Percentiles rank a stretch among this genome's conserved stretches.
Conservation (phyloP, 176 grass and related monocot species). For the Zoysia japonica region DNA sequence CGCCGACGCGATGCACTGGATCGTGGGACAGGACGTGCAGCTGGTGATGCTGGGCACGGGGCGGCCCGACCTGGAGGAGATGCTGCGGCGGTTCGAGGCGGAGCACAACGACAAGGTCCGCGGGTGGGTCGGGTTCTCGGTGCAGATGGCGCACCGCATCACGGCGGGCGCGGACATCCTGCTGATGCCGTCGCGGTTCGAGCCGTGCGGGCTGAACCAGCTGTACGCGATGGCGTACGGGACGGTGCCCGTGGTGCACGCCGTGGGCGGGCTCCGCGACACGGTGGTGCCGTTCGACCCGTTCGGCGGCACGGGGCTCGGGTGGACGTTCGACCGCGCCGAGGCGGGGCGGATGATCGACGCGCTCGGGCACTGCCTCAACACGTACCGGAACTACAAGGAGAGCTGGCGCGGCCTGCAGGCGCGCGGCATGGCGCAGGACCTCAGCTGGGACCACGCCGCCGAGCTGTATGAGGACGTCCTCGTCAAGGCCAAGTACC, state of each 20-base stretch:
- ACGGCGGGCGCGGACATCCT: slow-evolving; percentile 72
- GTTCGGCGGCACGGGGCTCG: slow-evolving; percentile 51
- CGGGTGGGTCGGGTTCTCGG: slow-evolving; percentile 84
- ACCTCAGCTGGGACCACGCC: slow-evolving; percentile 90
- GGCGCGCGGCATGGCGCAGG: slow-evolving; percentile 72
- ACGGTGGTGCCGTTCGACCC: slow-evolving; percentile 82
- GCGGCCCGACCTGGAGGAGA: slow-evolving; percentile 70
- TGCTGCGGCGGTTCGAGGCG: slow-evolving; percentile 56
- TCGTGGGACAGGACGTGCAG: slow-evolving; percentile 80
- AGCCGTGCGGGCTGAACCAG: slow-evolving; percentile 97
- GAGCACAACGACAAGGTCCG: slow-evolving; percentile 67
- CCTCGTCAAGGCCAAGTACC: slow-evolving; percentile 93
- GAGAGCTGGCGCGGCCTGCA: slow-evolving; percentile 78
- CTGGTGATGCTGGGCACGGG: slow-evolving; percentile 81
- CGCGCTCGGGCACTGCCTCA: slow-evolving; percentile 74
- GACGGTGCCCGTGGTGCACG: slow-evolving; percentile 87
- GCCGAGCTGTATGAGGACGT: slow-evolving; percentile 84
- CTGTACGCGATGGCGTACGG: slow-evolving; percentile 92
- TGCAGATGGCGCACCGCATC: slow-evolving; percentile 76
- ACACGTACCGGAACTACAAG: slow-evolving; percentile 77
- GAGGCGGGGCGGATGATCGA: slow-evolving; percentile 66
- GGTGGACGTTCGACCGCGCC: slow-evolving; percentile 82
- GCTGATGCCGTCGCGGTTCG: slow-evolving; percentile 89
- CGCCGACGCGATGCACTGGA: slow-evolving; percentile 84
- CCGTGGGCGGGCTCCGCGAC: slow-evolving; percentile 82